A percentile compares a stretch with the other conserved stretches of the same genome.
These are phyloP conservation scores for Phytophthora boehmeriae DNA, from an alignment of 352 stramenopile genomes.

Conservation along the genomic window DNA sequence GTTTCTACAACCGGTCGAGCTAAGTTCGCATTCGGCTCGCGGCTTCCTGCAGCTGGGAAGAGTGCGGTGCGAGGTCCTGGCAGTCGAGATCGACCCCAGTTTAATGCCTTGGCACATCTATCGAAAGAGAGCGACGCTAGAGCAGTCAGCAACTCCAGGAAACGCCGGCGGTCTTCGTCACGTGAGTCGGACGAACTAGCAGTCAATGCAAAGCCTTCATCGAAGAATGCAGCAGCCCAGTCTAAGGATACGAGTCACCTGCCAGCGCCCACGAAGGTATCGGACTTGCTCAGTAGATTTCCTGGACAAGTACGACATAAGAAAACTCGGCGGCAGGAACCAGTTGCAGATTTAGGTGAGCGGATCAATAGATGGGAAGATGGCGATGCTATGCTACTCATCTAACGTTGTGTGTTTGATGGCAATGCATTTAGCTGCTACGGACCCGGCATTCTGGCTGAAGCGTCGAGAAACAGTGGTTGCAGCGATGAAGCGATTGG, in stretches of 20 bases:
- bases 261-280: conserved; percentile 28
- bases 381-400: not conserved
- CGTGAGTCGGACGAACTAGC: conserved; percentile 17
- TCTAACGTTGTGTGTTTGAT: conserved; percentile 15
- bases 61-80: conserved; percentile 14
- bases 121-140: conserved; percentile 6
- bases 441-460: conserved; percentile 46
- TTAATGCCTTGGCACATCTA: conserved; percentile 1
- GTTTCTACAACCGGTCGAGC: conserved; percentile 4
- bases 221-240: conserved; percentile 8
- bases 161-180: conserved; percentile 23
- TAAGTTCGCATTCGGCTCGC: conserved; percentile 39
- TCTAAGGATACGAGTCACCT: conserved; percentile 27
- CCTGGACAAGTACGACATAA: conserved; percentile 15
- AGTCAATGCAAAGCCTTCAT: conserved; percentile 12
- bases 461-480: conserved; percentile 38
- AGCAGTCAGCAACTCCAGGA: conserved; percentile 2
- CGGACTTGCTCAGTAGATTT: conserved; percentile 8
- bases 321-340: conserved; percentile 3
- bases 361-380: too few relatives aligned
- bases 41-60: conserved; percentile 18
- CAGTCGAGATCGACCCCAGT: conserved; percentile 3
- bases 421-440: conserved; percentile 19
- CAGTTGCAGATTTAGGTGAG: conserved; percentile 20
- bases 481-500: conserved; percentile 38